These are phyloP conservation scores for Oryza nivara DNA, from an alignment of 176 grass and related monocot genomes.

Conservation along the genomic window DNA sequence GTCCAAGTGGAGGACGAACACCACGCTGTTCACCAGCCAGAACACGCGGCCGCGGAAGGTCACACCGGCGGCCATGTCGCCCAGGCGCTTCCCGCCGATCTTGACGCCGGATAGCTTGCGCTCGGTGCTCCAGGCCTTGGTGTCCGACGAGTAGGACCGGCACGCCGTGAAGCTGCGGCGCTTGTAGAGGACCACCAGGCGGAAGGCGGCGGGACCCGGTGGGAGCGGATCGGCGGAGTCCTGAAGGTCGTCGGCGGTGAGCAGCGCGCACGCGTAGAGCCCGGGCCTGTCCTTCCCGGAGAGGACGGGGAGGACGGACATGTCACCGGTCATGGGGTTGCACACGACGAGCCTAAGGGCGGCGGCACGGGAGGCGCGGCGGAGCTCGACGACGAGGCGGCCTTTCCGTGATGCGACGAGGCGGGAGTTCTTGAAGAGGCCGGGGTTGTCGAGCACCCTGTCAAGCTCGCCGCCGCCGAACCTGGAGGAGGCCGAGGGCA, in stretches of 20 bases:
- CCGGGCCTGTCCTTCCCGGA: slow-evolving; percentile 1
- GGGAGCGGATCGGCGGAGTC: neutral
- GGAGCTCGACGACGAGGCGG: slow-evolving; percentile 17
- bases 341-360: slow-evolving; percentile 6
- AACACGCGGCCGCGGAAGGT: neutral
- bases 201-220: neutral
- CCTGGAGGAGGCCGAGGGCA: neutral
- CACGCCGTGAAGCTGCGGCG: slow-evolving; percentile 5
- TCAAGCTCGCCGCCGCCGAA: neutral
- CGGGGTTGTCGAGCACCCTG: neutral
- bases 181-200: slow-evolving; percentile 32
- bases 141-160: slow-evolving; percentile 20
- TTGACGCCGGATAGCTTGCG: neutral
- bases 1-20: neutral
- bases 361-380: neutral
- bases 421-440: neutral
- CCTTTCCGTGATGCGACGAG: slow-evolving; percentile 5
- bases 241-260: slow-evolving; percentile 10
- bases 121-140: neutral
- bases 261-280: neutral
- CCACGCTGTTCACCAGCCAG: neutral
- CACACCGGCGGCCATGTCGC: neutral
- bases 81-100: neutral
- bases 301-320: slow-evolving; percentile 1
- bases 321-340: slow-evolving; percentile 7